Base-by-base conservation (phyloP, 345 rosid species). In the Arabis alpina region DNA sequence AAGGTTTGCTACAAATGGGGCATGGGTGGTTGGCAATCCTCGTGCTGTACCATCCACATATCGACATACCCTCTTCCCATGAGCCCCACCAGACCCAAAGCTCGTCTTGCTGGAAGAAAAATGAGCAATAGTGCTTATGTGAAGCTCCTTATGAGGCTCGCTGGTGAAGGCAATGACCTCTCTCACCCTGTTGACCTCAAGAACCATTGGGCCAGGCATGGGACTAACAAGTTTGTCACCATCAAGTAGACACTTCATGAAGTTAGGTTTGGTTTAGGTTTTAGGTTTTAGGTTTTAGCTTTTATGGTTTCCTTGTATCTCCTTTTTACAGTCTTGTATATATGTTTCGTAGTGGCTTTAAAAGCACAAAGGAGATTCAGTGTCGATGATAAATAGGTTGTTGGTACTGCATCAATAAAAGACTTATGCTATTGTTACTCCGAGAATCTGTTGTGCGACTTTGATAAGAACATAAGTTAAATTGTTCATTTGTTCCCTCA, bases 1-100 rank as follows among this genome's bases (percentile, higher is more conserved):
- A 78, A 79, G 72, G 77, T 76, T 45, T 87, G 92, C 80, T 82
- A 83, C 82, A 82, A 80, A 69, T 87, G 90, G 88, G 95, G 88
- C 28, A 77, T 82, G 56, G 82, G 88, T 16, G 85, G 92, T 25
- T 85, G 96, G 90, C 92, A 89, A 74, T 86, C 92, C 54, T 83
- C 88, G 0, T 89, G 92, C 41, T 89, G 92, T 80, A 87, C 85
- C 25, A 77, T 66, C 4, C 80, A 64, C 28, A 72, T 87, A 68
- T 87, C 87, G 11, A 77, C 81, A 34, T 81, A 79, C 66, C 88
- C 90, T 40, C 88, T 85, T 5, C 96, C 95, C 16, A 73, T 82
- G 83, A 87, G 81, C 54, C 16, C 85, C 50, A 82, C 82, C 12
- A 83, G 82, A 70, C 92, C 83, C 0, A 78, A 85, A 62, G 53